phyloP scores from a whole-genome alignment of 371 early-diverging fungal species.

The Apophysomyces elegans region DNA sequence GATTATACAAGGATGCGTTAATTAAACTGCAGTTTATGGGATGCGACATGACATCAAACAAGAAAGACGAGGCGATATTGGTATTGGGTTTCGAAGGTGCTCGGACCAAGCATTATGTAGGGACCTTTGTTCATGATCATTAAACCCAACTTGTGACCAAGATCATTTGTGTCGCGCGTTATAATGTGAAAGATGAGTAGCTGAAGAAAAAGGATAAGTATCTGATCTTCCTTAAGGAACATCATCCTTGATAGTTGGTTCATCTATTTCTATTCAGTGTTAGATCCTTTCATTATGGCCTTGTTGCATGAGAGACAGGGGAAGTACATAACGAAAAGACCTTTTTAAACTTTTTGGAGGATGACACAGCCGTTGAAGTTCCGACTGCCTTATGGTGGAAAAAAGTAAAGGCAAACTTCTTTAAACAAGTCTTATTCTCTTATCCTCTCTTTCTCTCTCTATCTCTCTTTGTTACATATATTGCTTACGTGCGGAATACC shows the following conservation, averaged over 20 bases:
- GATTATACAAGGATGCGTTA: too few relatives aligned
- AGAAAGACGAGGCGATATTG: neutral
- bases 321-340: neutral
- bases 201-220: too few relatives aligned
- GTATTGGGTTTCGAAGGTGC: neutral
- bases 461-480: neutral
- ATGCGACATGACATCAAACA: too few relatives aligned
- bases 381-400: neutral
- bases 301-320: neutral
- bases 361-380: slow-evolving; percentile 10
- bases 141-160: neutral
- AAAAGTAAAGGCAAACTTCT: neutral
- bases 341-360: neutral
- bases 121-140: slow-evolving; percentile 4
- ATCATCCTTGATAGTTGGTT: too few relatives aligned
- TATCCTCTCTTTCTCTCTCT: neutral
- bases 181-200: neutral
- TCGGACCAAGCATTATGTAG: slow-evolving; percentile 2
- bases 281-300: neutral
- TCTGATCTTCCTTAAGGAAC: too few relatives aligned
- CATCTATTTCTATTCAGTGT: too few relatives aligned
- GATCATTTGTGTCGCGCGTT: slow-evolving; percentile 7
- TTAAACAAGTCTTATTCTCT: neutral
- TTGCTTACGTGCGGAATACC: neutral
- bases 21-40: too few relatives aligned